Conservation (phyloP, 495 filamentous ascomycete genomes). For the Bryoglossum gracile region DNA sequence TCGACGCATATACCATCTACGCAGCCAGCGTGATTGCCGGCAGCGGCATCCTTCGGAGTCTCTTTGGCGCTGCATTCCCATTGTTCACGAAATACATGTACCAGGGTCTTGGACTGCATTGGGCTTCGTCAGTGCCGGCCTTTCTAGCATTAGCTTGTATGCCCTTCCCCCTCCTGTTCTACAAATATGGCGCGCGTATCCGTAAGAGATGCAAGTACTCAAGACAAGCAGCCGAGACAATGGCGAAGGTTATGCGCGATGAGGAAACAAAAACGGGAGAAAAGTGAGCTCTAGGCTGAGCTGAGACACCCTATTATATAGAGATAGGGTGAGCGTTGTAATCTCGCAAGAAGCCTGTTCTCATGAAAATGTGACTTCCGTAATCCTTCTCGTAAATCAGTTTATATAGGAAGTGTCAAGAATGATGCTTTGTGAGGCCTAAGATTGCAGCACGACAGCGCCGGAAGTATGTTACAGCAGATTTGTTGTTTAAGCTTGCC, state of each 20-base stretch:
- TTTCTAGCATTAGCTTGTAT: slow-evolving; percentile 70
- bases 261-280: no score
- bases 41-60: slow-evolving; percentile 45
- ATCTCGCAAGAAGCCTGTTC: no score
- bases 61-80: slow-evolving; percentile 66
- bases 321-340: no score
- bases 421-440: neutral
- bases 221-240: slow-evolving; percentile 57
- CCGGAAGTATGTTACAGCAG: neutral
- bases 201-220: slow-evolving; percentile 68
- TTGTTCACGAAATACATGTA: slow-evolving; percentile 79
- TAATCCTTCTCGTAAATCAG: no score
- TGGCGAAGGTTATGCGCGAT: no score
- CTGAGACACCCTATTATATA: no score
- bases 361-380: no score
- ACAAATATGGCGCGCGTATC: slow-evolving; percentile 62
- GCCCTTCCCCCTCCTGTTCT: slow-evolving; percentile 76
- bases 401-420: no score
- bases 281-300: no score
- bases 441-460: neutral
- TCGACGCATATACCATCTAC: slow-evolving; percentile 72
- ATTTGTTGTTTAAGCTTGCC: neutral
- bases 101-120: slow-evolving; percentile 66
- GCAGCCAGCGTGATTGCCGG: slow-evolving; percentile 60
- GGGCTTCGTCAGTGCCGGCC: slow-evolving; percentile 70